phyloP scores from a whole-genome alignment of 2,329 filamentous ascomycete species.

The Cladosporium sp. region DNA sequence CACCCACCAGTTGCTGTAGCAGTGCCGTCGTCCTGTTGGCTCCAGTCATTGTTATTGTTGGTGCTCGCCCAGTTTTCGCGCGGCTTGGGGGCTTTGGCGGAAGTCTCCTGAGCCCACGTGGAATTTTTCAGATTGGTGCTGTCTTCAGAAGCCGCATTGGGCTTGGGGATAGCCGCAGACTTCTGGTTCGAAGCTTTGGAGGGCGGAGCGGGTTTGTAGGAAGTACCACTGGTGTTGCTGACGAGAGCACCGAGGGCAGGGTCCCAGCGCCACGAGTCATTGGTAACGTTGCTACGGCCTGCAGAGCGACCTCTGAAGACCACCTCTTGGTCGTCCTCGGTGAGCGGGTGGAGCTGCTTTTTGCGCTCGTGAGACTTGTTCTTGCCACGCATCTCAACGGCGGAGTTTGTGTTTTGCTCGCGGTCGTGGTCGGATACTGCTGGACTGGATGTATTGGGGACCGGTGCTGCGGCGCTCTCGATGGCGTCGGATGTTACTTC shows the following conservation, averaged over 20 bases:
- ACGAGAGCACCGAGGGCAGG: background rate
- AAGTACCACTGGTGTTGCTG: background rate
- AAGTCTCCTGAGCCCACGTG: background rate
- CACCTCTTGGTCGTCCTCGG: background rate
- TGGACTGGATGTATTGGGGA: background rate
- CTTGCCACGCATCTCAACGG: background rate
- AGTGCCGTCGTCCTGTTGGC: too few species aligned
- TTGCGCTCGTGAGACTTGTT: background rate
- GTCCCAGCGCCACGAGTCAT: slow-evolving; percentile 2
- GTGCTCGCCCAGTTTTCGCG: background rate
- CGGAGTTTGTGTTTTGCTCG: background rate
- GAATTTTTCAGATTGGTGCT: background rate
- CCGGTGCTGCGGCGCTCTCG: background rate
- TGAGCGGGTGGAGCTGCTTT: background rate
- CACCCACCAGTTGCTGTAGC: background rate
- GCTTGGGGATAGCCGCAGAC: background rate
- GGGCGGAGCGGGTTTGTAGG: background rate
- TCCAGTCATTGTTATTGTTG: background rate
- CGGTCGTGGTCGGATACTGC: background rate
- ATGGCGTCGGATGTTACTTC: background rate
- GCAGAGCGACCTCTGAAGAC: slow-evolving; percentile 6
- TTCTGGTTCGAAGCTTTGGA: background rate
- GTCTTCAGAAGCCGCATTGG: too few species aligned
- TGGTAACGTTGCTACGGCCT: background rate
- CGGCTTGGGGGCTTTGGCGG: background rate